Base-by-base conservation (phyloP, 2,329 filamentous ascomycete genomes). In the Ophiostoma perfectum region DNA sequence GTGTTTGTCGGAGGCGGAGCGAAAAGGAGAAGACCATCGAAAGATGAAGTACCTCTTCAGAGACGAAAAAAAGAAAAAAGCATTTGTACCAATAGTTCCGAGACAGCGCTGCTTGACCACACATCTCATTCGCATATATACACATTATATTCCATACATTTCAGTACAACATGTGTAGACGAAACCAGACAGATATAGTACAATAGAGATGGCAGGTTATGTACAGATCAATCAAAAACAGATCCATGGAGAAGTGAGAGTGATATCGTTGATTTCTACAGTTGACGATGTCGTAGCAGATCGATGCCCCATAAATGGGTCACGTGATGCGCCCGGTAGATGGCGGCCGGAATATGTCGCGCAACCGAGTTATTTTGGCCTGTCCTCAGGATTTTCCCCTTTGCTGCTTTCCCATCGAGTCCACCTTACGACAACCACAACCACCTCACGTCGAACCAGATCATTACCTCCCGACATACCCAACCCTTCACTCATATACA, bases 401-500 rank as follows among this genome's bases (percentile, higher is more conserved):
- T 67, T 52, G 38, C 52, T 55, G 44, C 42, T 36, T 47, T 67
- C 44, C 66, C 49, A 36, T 55, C 72, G 73, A 75, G 73, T 41
- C 58, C 14, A 41, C 60, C 38, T 42, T 74, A 78, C 80, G 73
- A 77, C 72, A 70, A 71, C 68, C 68, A 66, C 68, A 52, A 42
- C 42, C 49, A 41, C 52, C 47, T 60, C 44, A n/a, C 62, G 39
- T 41, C 60, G 60, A 63, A 63, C n/a, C 60, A 41, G 16, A 11
- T 16, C 12, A 55, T 27, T 27, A 14, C n/a, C 49, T 64, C 45
- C 39, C 66, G 58, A 66, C 65, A 52, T 62, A 62, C 18, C 62
- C 42, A 69, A 67, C 66, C 66, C 69, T 36, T 65, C 69, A 70
- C 67, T 71, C 42, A 60, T 76, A 78, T 80, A 79, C 87, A 92